Conservation (phyloP, 768 basidiomycete genomes). For the Hydnomerulius pinastri region DNA sequence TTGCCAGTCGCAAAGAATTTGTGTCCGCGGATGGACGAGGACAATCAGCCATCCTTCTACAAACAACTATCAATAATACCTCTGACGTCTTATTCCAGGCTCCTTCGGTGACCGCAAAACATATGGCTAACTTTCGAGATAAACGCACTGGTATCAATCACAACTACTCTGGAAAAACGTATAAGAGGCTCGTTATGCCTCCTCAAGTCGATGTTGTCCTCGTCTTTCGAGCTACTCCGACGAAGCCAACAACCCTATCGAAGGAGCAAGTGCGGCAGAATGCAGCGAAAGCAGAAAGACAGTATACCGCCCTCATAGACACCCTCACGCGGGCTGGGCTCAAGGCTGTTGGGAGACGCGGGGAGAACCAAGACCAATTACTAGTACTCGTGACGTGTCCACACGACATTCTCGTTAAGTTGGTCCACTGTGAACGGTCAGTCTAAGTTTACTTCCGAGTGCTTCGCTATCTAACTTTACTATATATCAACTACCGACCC, state of each 20-base stretch:
- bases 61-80: slow-evolving; percentile 8
- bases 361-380: slow-evolving; percentile 74
- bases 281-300: slow-evolving; percentile 62
- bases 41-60: background rate
- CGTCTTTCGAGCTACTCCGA: slow-evolving; percentile 61
- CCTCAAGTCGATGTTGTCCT: slow-evolving; percentile 75
- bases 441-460: slow-evolving; percentile 21
- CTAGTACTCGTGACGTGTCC: slow-evolving; percentile 78
- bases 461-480: background rate
- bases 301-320: slow-evolving; percentile 66
- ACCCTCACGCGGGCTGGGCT: slow-evolving; percentile 64
- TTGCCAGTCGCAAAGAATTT: too few species aligned
- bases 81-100: background rate
- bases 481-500: background rate
- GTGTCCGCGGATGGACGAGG: too few species aligned
- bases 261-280: slow-evolving; percentile 67
- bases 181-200: slow-evolving; percentile 30
- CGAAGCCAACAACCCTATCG: slow-evolving; percentile 39
- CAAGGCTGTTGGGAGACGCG: slow-evolving; percentile 71
- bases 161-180: too few species aligned
- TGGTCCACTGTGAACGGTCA: slow-evolving; percentile 77
- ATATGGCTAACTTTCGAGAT: too few species aligned
- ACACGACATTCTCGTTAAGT: slow-evolving; percentile 54
- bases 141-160: too few species aligned
- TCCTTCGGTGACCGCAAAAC: too few species aligned